Evolutionary conservation across 148 eudicot genomes (phyloP), one percentile per base, ranked within the genome.

Genomic region (Vaccinium darrowii): DNA sequence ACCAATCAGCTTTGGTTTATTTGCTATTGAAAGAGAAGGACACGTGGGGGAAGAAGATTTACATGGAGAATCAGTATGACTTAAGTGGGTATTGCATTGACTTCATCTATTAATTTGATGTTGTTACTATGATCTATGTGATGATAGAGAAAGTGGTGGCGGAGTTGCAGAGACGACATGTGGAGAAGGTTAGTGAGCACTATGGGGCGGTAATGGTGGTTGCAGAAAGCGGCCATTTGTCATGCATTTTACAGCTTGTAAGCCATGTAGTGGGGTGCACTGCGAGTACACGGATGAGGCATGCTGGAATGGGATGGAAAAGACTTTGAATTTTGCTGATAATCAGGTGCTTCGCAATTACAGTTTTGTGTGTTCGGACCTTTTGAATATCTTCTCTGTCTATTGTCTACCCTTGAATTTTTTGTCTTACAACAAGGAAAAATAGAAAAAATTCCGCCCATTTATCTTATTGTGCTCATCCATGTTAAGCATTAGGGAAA

Each of bases 61-160:
- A 86, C 62, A 18, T 91, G 0, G 97, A 94, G 81, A 69, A 58
- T 3, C 89, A 88, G 21, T 91, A 90, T 50, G 87, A 82, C 3
- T 86, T 94, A 2, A 85, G 90, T 62, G 94, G 95, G 63, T 94
- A 92, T 18, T 94, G 97, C 94, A 72, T 84, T 30, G 90, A 87
- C 19, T 84, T 94, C 0, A 88, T 92, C 52, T 90, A 78, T 12
- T 87, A 62, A 1, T 67, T 91, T 2, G 92, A 90, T 0, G 82
- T 71, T 2, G 33, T 86, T 3, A 74, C 78, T 3, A 51, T 30
- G 78, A 72, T 77, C 56, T 85, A 83, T 74, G 58, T 81, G 78
- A 86, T 86, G 54, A 72, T 88, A 8, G 93, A 87, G 85, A 81
- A 60, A 67, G 25, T 33, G 82, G 89, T 10, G 81, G 75, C 83